Percentiles rank a stretch among this genome's conserved stretches.
These are phyloP conservation scores for Tuctoria greenei DNA, from an alignment of 176 grass and related monocot species.

Conservation along the genomic window DNA sequence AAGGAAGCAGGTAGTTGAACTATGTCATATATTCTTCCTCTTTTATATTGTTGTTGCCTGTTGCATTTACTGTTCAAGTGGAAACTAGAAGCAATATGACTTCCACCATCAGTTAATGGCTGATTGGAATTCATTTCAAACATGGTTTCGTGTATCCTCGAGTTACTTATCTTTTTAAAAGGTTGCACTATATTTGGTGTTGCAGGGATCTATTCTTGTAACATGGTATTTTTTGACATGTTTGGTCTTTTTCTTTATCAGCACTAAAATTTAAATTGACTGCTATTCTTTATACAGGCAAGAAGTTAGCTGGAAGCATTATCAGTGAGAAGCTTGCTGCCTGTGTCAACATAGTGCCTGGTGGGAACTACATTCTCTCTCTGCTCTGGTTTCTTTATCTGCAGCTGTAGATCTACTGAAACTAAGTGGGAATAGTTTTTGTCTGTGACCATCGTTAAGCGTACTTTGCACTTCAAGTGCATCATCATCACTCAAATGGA, in stretches of 20 bases:
- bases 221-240: background rate
- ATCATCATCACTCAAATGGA: background rate
- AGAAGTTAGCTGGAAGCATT: slow-evolving; percentile 76
- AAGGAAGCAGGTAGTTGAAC: slow-evolving; percentile 62
- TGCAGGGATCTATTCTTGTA: too few relatives aligned
- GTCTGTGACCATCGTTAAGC: background rate
- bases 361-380: slow-evolving; percentile 22
- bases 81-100: background rate
- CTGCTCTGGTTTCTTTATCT: background rate
- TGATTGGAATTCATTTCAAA: background rate
- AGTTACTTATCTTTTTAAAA: background rate
- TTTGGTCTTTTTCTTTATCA: background rate
- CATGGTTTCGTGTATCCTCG: background rate
- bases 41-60: background rate
- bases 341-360: slow-evolving; percentile 85
- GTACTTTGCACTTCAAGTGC: background rate
- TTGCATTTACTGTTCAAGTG: background rate
- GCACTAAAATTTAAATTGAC: background rate
- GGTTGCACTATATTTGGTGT: background rate
- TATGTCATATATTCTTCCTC: background rate
- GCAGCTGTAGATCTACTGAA: slow-evolving; percentile 12
- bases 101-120: background rate
- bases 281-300: slow-evolving; percentile 29
- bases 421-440: background rate
- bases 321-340: slow-evolving; percentile 84